These are phyloP conservation scores for Cinnamomum chago DNA, from an alignment of 164 flowering plant species.

Conservation along the genomic window DNA sequence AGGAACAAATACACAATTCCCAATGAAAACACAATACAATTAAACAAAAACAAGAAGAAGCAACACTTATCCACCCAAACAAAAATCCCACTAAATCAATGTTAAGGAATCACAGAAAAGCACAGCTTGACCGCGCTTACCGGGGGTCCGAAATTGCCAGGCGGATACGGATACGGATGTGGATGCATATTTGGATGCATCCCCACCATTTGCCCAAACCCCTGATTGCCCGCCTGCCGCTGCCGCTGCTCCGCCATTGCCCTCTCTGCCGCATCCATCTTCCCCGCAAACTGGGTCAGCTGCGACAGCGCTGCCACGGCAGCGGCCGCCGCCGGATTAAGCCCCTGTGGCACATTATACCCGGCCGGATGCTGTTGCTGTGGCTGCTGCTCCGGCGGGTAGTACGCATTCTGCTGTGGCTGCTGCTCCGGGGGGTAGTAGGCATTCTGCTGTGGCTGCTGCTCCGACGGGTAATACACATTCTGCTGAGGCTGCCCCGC, in stretches of 20 bases:
- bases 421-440: background rate
- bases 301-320: conserved; percentile 41
- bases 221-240: background rate
- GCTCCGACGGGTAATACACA: background rate
- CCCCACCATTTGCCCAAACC: background rate
- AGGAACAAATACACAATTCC: too few relatives aligned
- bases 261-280: conserved; percentile 36
- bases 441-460: background rate
- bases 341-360: conserved; percentile 15
- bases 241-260: conserved; percentile 10
- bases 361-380: conserved; percentile 20
- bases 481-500: background rate
- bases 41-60: background rate
- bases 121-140: background rate
- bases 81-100: too few relatives aligned
- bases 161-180: background rate
- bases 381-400: conserved; percentile 12
- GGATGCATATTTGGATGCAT: background rate
- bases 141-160: background rate
- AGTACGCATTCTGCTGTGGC: background rate
- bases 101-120: too few relatives aligned
- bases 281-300: conserved; percentile 36
- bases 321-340: conserved; percentile 42
- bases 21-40: too few relatives aligned
- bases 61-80: background rate